These are phyloP conservation scores for Beauveria scarabaeidicola DNA, from an alignment of 2,329 filamentous ascomycete species.

Conservation along the genomic window DNA sequence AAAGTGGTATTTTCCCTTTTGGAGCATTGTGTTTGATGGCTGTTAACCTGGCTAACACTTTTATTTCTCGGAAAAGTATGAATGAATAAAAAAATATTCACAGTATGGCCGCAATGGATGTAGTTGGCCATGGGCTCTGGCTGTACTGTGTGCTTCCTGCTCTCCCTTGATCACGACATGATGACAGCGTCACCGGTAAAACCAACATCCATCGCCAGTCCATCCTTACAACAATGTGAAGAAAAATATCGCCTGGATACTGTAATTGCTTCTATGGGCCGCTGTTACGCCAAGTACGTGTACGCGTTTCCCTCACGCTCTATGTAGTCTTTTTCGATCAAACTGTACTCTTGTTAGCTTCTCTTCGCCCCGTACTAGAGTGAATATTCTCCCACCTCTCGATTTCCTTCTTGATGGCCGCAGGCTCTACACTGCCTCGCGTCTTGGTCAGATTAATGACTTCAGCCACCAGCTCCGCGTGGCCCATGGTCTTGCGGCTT, in stretches of 20 bases:
- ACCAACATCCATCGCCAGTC: no score
- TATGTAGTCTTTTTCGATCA: conserved; percentile 91
- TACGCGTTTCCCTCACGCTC: conserved; percentile 68
- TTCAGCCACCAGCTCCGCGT: conserved; percentile 81
- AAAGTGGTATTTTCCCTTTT: no score
- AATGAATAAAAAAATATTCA: no score
- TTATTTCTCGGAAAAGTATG: no score
- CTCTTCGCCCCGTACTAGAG: neutral
- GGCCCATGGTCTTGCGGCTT: conserved; percentile 76
- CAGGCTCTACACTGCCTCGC: conserved; percentile 74
- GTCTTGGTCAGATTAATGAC: conserved; percentile 86
- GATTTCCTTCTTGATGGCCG: conserved; percentile 93
- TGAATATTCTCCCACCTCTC: conserved; percentile 57
- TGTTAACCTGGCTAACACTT: no score
- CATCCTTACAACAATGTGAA: no score
- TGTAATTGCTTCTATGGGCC: neutral
- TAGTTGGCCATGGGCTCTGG: no score
- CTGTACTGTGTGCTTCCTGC: no score
- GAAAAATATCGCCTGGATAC: neutral
- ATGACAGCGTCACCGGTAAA: no score
- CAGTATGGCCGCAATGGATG: no score
- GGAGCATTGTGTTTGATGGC: no score
- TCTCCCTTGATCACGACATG: no score
- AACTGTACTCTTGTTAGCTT: conserved; percentile 34
- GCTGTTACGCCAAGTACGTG: conserved; percentile 55